Conservation (phyloP, 768 basidiomycete species). For the Leccinum variicolor region DNA sequence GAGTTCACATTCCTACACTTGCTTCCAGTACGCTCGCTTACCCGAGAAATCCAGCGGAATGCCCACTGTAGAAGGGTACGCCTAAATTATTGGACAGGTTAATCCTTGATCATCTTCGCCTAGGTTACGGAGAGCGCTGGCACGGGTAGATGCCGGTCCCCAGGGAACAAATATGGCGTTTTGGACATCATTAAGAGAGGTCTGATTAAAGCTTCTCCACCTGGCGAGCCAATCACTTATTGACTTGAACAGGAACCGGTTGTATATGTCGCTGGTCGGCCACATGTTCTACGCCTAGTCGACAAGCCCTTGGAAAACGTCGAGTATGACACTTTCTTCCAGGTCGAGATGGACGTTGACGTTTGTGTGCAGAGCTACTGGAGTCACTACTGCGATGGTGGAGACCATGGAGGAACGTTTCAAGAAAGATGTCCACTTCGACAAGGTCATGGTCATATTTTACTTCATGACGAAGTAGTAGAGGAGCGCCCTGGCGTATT, state of each 20-base stretch:
- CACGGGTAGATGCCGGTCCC: constrained; percentile 76
- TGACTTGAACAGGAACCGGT: constrained; percentile 73
- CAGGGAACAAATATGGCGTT: constrained; percentile 71
- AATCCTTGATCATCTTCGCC: constrained; percentile 1
- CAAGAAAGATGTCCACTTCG: constrained; percentile 82
- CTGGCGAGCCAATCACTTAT: background rate
- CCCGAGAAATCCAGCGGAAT: constrained; percentile 62
- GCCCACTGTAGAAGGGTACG: constrained; percentile 82
- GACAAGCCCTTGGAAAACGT: constrained; percentile 92
- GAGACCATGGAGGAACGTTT: constrained; percentile 88
- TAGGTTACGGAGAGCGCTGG: constrained; percentile 75
- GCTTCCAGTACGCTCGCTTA: constrained; percentile 21
- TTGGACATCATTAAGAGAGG: constrained; percentile 97
- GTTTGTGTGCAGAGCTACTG: constrained; percentile 67
- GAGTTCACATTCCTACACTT: constrained; percentile 7
- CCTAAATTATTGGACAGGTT: background rate
- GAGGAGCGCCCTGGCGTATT: constrained; percentile 90
- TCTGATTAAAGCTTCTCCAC: constrained; percentile 25
- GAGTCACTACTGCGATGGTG: constrained; percentile 85
- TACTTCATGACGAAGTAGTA: constrained; percentile 95
- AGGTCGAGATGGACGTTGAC: background rate
- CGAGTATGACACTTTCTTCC: constrained; percentile 52
- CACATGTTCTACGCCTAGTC: constrained; percentile 86
- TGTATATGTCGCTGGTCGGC: constrained; percentile 79
- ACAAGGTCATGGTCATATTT: constrained; percentile 64